Base-by-base conservation (phyloP, 2,329 filamentous ascomycete species). In the Alternaria atra region DNA sequence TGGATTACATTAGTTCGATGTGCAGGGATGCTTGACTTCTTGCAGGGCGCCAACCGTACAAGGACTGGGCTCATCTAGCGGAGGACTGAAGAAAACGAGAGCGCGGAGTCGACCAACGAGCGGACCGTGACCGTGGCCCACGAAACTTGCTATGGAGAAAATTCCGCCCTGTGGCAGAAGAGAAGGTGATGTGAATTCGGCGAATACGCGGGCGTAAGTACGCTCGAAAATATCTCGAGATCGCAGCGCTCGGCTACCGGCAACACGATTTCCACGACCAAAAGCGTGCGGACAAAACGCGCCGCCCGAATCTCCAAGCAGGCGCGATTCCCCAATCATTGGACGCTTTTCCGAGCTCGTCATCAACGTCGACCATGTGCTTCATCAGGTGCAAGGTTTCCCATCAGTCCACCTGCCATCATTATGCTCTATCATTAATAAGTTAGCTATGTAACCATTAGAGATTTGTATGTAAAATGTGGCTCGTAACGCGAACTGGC, bases 31-130 rank as follows among this genome's bases (percentile, higher is more conserved):
- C 65, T 64, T 66, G 74, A 69, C 65, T 73, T 66, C 63, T 63
- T 67, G 70, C 69, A 69, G 71, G 74, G 73, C 74, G 70, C 75
- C 73, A 75, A 76, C 71, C 73, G 73, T 68, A 74, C 73, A 70
- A 75, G 75, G 71, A 70, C 48, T 73, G 72, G 71, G 71, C 74
- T 71, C 61, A 60, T 47, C 56, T 64, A 64, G 67, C 67, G 53
- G 55, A 58, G 61, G 52, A 69, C 64, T 74, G 8, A 71, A 75
- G 72, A 77, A 73, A 75, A 71, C 73, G 67, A 70, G 37, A 46
- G 69, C 68, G 65, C 68, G 66, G 68, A 72, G 66, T 72, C 73
- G 73, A 71, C 63, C 73, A 72, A 63, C 67, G 46, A 57, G 70
- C 64, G 71, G 66, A 72, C 71, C 68, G 69, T 68, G 60, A 64